These are phyloP conservation scores for Arabidopsis arenosa DNA, from an alignment of 345 rosid genomes.

Conservation along the genomic window DNA sequence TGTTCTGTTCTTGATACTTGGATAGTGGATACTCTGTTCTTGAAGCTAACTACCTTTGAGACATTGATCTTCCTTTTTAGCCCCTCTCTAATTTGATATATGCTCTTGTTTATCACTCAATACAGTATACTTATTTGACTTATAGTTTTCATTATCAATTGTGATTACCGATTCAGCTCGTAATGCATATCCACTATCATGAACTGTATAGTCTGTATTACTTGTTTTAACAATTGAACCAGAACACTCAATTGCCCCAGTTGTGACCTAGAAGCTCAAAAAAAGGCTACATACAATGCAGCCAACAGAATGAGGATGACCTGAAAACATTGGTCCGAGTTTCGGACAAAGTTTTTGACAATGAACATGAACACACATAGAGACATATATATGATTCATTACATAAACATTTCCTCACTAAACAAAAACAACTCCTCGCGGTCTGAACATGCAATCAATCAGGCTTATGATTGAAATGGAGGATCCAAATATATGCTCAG, in stretches of 20 bases:
- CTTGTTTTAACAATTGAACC: neutral
- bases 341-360: constrained; percentile 20
- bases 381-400: constrained; percentile 27
- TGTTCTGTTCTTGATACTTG: neutral
- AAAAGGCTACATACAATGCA: neutral
- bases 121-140: neutral
- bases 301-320: constrained; percentile 21
- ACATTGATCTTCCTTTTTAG: neutral
- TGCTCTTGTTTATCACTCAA: neutral
- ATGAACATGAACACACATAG: neutral
- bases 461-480: neutral
- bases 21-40: constrained; percentile 21
- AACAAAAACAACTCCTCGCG: constrained; percentile 13
- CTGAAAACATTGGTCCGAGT: constrained; percentile 5
- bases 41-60: neutral
- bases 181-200: neutral
- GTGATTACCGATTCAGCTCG: neutral
- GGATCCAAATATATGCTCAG: constrained; percentile 7
- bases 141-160: neutral
- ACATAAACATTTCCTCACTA: constrained; percentile 30
- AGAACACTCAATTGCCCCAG: neutral
- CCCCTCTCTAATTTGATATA: neutral
- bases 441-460: constrained; percentile 3
- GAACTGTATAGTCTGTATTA: neutral
- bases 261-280: constrained; percentile 12